Conservation (phyloP, 225 moss, liverwort and hornwort species). For the Straminergon stramineum region DNA sequence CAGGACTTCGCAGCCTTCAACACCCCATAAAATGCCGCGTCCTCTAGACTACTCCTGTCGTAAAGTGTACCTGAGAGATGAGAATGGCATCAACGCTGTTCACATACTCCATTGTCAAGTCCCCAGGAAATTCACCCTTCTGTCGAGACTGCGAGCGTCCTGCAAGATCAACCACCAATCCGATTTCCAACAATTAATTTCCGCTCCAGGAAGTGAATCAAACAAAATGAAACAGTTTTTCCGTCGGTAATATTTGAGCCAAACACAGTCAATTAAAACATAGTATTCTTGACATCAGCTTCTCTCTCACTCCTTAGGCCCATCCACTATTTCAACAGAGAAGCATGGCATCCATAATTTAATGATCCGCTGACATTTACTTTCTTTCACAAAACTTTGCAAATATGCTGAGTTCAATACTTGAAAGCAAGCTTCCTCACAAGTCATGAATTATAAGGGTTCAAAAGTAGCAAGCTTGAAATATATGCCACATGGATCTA, state of each 20-base stretch:
- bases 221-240: neutral
- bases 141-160: constrained; percentile 34
- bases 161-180: neutral
- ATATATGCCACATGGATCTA: neutral
- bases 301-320: too few species aligned
- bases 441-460: too few species aligned
- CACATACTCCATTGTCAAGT: constrained; percentile 36
- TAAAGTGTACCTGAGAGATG: constrained; percentile 21
- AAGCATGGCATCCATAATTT: neutral
- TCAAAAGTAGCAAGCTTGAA: neutral
- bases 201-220: neutral
- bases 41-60: neutral
- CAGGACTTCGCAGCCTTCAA: neutral
- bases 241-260: neutral
- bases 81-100: constrained; percentile 34
- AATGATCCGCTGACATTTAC: neutral
- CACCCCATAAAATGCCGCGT: neutral
- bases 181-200: neutral
- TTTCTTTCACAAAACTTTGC: neutral
- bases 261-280: neutral
- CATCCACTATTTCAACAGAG: neutral
- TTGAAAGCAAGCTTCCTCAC: neutral
- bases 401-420: neutral
- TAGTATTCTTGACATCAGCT: neutral
- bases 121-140: constrained; percentile 22